These are phyloP conservation scores for Thelephora terrestris DNA, from an alignment of 1,284 basidiomycete species.

Conservation along the genomic window DNA sequence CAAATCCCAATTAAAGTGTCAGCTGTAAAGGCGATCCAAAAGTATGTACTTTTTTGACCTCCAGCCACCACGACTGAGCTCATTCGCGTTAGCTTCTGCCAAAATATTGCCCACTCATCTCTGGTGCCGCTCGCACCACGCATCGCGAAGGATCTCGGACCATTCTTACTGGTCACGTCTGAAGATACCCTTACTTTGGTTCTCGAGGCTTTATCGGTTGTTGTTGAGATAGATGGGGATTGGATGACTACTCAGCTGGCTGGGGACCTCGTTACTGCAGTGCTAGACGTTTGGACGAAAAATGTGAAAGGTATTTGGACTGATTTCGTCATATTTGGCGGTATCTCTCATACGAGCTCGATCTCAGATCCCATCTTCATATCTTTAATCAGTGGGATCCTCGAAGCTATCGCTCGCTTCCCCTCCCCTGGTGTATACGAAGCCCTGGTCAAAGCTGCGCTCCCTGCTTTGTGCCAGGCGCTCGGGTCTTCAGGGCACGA, in stretches of 20 bases:
- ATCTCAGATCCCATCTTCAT: slow-evolving; percentile 78
- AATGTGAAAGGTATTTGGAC: slow-evolving; percentile 61
- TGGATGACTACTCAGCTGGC: slow-evolving; percentile 63
- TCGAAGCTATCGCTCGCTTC: slow-evolving; percentile 60
- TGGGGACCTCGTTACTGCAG: slow-evolving; percentile 48
- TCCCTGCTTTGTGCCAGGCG: slow-evolving; percentile 62
- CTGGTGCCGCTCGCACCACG: slow-evolving; percentile 59
- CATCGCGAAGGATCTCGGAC: slow-evolving; percentile 77
- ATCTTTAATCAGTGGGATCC: slow-evolving; percentile 78
- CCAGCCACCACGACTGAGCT: slow-evolving; percentile 5
- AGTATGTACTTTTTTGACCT: slow-evolving; percentile 39
- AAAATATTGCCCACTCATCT: slow-evolving; percentile 46
- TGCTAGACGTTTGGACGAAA: slow-evolving; percentile 74
- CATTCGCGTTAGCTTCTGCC: slow-evolving; percentile 48
- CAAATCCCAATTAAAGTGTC: slow-evolving; percentile 86
- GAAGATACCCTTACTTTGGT: slow-evolving; percentile 90
- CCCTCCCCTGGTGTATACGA: slow-evolving; percentile 52
- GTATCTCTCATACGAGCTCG: background rate
- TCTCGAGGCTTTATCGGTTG: slow-evolving; percentile 74
- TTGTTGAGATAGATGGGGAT: slow-evolving; percentile 62
- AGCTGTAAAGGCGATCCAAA: slow-evolving; percentile 85
- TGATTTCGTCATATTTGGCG: background rate
- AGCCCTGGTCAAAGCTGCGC: slow-evolving; percentile 59
- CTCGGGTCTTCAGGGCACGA: slow-evolving; percentile 48
- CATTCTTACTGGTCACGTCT: slow-evolving; percentile 70